Evolutionary conservation across 805 yeast species (phyloP), one percentile per base, ranked within the genome.

Genomic region (Candida succiphila): DNA sequence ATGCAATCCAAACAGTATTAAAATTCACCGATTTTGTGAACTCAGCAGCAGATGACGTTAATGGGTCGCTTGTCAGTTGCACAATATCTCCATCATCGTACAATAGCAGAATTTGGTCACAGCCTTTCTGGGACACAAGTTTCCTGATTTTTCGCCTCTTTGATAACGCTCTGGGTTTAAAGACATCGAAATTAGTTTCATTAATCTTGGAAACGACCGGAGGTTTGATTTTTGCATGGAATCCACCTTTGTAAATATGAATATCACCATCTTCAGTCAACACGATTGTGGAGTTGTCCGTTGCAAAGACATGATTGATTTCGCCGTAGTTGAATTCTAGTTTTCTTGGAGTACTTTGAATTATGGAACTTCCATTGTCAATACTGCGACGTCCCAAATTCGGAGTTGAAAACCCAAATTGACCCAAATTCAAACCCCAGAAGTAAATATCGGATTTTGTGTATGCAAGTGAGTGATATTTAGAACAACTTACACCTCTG

Each of bases 381-480:
- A 40, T 35, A 16, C 31, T 27, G 29, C 40, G 23, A 12, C 9
- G n/a, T 16, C n/a, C 16, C 28, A 44, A 48, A 2, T 42, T 41
- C 54, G 48, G 40, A 14, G 57, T 37, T 5, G 60, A 44, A 32
- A 70, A 60, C 3, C 89, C 89, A 77, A 85, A 73, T 51, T 85
- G 95, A 0, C 95, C 95, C 24, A 74, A 58, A 48, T 85, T 82
- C 25, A 78, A 56, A 2, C 95, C 95, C 94, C 95, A 85, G 25
- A 73, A 53, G 38, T 58, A 70, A 2, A 80, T 41, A 8, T 68
- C 70, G 28, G 58, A 50, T 6, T 58, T 60, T 0, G 76, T 58
- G 39, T 64, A 78, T 0, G 72, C 82, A 15, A 77, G 65, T 4
- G 89, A 74, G 49, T 84, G 94, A 10, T 78, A 64, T 30, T 68